Percentiles rank a stretch among this genome's conserved stretches.
These are phyloP conservation scores for Bruguiera gymnorhiza DNA, from an alignment of 345 rosid genomes.

Conservation along the genomic window DNA sequence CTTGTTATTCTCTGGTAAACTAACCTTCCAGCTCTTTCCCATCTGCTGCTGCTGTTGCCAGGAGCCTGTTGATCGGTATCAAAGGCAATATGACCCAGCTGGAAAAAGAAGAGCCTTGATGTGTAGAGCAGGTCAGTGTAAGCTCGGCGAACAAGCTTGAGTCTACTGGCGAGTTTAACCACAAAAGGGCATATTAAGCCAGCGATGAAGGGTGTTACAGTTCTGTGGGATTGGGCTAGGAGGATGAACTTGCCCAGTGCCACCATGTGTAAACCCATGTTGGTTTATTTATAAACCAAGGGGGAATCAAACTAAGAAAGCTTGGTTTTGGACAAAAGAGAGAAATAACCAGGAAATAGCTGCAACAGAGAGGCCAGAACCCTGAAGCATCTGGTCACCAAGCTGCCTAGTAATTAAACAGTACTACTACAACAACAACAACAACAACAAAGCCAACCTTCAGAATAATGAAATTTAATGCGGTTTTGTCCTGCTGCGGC, in stretches of 20 bases:
- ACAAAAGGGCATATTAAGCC: constrained; percentile 25
- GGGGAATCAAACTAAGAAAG: not conserved
- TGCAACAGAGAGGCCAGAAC: too few relatives aligned
- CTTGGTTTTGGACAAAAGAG: not conserved
- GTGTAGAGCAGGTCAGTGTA: constrained; percentile 13
- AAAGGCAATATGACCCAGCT: constrained; percentile 15
- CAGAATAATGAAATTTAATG: too few relatives aligned
- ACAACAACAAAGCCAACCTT: too few relatives aligned
- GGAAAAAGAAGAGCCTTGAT: constrained; percentile 17
- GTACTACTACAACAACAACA: too few relatives aligned
- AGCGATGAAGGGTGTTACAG: constrained; percentile 9
- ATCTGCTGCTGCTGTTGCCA: constrained; percentile 11
- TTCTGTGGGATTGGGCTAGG: constrained; percentile 2
- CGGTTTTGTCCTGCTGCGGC: too few relatives aligned
- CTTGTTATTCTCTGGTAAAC: constrained; percentile 15
- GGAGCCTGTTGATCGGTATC: not conserved
- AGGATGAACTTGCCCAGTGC: constrained; percentile 30
- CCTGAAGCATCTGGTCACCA: too few relatives aligned
- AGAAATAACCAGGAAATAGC: too few relatives aligned
- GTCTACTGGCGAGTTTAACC: constrained; percentile 14
- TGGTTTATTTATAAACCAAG: not conserved
- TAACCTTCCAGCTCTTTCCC: constrained; percentile 30
- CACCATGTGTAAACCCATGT: constrained; percentile 24
- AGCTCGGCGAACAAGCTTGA: constrained; percentile 7
- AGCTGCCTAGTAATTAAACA: too few relatives aligned